Base-by-base conservation (phyloP, 2,329 filamentous ascomycete species). In the Clarireedia homoeocarpa region DNA sequence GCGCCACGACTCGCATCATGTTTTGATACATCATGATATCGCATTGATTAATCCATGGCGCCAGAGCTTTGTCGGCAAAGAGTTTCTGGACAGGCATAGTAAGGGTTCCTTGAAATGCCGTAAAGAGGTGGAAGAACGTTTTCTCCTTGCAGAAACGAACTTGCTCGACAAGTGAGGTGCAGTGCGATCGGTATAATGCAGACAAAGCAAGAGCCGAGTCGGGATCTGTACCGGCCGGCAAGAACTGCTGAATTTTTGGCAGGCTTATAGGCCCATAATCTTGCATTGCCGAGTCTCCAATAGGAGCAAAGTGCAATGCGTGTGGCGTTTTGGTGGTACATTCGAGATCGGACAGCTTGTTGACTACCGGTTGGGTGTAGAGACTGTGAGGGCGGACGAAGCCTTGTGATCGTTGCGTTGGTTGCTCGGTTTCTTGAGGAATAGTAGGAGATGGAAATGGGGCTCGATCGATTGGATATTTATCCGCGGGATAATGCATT, bases 131-230 rank as follows among this genome's bases (percentile, higher is more conserved):
- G 70, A 96, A 95, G 70, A 99, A 95, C 6, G 91, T 92, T 73
- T 96, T 95, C 71, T 96, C 90, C 68, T 94, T 95, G 77, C 92
- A 96, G 71, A 89, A 97, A 30, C 94, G 88, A 59, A 99, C 91
- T 65, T 90, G 92, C 71, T 99, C 94, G 34, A 99, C 88, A 5
- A 99, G 80, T 0, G 91, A 96, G 14, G 94, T 96, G 70, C 91
- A 96, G 69, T 97, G 92, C 2, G 92, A 94, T 50, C 91, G 84
- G 69, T 99, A 99, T 24, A 97, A 78, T 4, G 92, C 91, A 39
- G 84, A 83, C 23, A 99, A 76, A 4, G 91, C 91, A 65, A 88
- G 88, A 26, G 91, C 91, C 6, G 91, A 87, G 67, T 97, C 92
- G 0, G 81, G 77, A 69, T 99, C 94, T 6, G 91, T 95, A 55